phyloP scores from a whole-genome alignment of 2,329 filamentous ascomycete species.

The Anisogramma anomala region DNA sequence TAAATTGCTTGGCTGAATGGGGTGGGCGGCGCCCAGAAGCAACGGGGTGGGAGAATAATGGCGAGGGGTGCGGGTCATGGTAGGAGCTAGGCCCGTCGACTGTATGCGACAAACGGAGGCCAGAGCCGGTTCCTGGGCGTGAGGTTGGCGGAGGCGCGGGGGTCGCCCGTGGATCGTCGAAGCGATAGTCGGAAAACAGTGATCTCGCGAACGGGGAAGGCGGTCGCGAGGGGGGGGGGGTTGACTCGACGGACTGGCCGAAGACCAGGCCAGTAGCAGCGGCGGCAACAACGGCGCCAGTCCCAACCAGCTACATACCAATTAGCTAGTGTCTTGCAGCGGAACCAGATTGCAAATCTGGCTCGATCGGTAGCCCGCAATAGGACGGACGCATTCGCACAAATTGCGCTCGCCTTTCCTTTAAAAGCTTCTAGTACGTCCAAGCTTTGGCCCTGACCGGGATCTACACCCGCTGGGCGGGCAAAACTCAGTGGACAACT shows the following conservation, averaged over 20 bases:
- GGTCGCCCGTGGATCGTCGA: constrained; percentile 15
- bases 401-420: too few relatives aligned
- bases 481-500: background rate
- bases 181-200: constrained; percentile 20
- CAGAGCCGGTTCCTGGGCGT: constrained; percentile 34
- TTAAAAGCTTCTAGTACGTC: background rate
- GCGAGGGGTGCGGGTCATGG: constrained; percentile 16
- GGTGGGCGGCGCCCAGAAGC: constrained; percentile 20
- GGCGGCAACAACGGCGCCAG: constrained; percentile 49
- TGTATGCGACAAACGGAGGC: constrained; percentile 25
- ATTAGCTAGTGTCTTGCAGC: constrained; percentile 3
- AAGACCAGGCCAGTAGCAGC: constrained; percentile 48
- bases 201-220: constrained; percentile 23
- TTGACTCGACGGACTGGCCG: constrained; percentile 37
- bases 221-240: constrained; percentile 19
- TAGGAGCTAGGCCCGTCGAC: constrained; percentile 18
- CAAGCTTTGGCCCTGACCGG: constrained; percentile 2
- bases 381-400: too few relatives aligned
- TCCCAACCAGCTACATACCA: constrained; percentile 42
- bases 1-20: constrained; percentile 29
- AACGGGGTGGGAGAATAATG: constrained; percentile 20
- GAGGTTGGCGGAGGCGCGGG: constrained; percentile 22
- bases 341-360: background rate
- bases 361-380: background rate
- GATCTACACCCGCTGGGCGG: background rate